Evolutionary conservation across 2,329 filamentous ascomycete species (phyloP).

Genomic region (Aspergillus floridensis): DNA sequence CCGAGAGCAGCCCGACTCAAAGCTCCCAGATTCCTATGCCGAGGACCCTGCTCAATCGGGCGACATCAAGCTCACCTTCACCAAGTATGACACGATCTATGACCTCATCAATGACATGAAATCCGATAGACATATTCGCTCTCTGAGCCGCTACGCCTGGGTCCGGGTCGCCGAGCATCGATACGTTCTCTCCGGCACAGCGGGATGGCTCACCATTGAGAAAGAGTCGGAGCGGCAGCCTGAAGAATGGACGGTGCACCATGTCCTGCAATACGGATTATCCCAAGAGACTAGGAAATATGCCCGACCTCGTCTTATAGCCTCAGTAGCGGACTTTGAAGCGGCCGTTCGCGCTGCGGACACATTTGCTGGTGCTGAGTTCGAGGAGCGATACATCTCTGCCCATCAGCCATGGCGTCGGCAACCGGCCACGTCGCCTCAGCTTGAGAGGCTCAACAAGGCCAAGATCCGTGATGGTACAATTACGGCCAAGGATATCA

Average conservation of each 20-base stretch:
- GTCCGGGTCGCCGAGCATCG: constrained; percentile 69
- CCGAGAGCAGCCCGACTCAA: neutral
- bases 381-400: constrained; percentile 65
- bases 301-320: constrained; percentile 66
- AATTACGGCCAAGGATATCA: constrained; percentile 50
- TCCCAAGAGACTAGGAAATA: constrained; percentile 53
- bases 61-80: constrained; percentile 66
- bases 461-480: constrained; percentile 23
- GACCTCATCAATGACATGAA: constrained; percentile 83
- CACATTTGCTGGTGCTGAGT: constrained; percentile 68
- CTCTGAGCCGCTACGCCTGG: constrained; percentile 75
- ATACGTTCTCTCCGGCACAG: constrained; percentile 67
- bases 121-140: constrained; percentile 73
- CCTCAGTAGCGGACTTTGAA: constrained; percentile 62
- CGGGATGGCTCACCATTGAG: constrained; percentile 59
- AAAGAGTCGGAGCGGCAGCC: constrained; percentile 9
- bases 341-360: constrained; percentile 83
- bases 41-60: constrained; percentile 24
- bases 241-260: constrained; percentile 29
- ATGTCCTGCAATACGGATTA: constrained; percentile 31
- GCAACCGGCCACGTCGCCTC: constrained; percentile 57
- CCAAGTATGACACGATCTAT: constrained; percentile 87
- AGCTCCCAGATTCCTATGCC: neutral
- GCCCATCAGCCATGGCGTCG: constrained; percentile 69
- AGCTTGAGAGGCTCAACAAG: constrained; percentile 45